Evolutionary conservation across 129 eudicot species (phyloP), one percentile per base, ranked within the genome.

Genomic region (Arctium lappa): DNA sequence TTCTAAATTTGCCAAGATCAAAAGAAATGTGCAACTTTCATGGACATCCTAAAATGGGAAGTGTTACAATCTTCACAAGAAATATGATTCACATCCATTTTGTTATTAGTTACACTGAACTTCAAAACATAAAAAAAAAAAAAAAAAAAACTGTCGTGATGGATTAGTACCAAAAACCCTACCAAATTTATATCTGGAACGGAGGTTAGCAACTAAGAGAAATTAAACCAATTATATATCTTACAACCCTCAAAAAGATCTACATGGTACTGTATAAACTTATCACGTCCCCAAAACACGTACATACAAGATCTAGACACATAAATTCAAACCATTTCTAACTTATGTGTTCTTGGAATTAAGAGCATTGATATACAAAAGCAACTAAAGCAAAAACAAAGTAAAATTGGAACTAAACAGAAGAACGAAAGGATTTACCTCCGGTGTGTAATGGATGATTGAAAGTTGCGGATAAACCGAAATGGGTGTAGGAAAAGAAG

Each of bases 371-470:
- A 5, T 38, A 22, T 78, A 65, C 63, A 39, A n/a, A 60, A 60
- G 74, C 33, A 78, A 37, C 5, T 78, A 3, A 66, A 78, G 56
- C 13, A 18, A 62, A 63, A 60, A 18, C 44, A 77, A 6, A 3
- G 9, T 22, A 6, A 46, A 53, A 13, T 62, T 40, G 78, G 31
- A 73, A 60, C 1, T 16, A 7, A 60, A 56, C 0, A 56, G 66
- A 56, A 60, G 6, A 4, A 18, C 0, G 22, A 5, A 37, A 3
- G 65, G 30, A 63, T 38, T 68, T 82, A 74, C 85, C 85, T 82
- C 85, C 85, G 50, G 80, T 4, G 65, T 31, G 74, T 32, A 34
- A 39, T 16, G 34, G 80, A 82, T 46, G 85, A 82, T 74, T 75
- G 79, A 46, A 82, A 33, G 38, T 65, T 42, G 75, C 15, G 46